These are phyloP conservation scores for Parafenestella ontariensis DNA, from an alignment of 2,329 filamentous ascomycete genomes.

Conservation along the genomic window DNA sequence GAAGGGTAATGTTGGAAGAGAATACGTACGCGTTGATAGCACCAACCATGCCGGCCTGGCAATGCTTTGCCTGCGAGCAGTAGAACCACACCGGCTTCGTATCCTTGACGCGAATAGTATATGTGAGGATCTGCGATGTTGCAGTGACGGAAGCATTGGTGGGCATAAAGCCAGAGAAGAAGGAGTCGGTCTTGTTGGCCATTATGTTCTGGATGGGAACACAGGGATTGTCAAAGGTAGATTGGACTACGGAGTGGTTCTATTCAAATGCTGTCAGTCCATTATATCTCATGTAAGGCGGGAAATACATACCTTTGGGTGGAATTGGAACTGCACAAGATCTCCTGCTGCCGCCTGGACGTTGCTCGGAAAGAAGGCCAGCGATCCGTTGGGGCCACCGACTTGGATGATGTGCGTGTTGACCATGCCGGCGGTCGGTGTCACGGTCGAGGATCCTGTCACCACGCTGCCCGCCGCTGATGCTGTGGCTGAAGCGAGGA, in stretches of 20 bases:
- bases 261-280: constrained; percentile 22
- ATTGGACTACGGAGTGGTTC: constrained; percentile 83
- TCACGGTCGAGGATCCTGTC: constrained; percentile 12
- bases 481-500: constrained; percentile 9
- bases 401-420: constrained; percentile 70
- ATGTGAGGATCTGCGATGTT: constrained; percentile 64
- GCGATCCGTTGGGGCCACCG: constrained; percentile 58
- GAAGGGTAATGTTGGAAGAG: constrained; percentile 6
- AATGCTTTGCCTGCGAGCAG: constrained; percentile 78
- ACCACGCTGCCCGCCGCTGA: constrained; percentile 13
- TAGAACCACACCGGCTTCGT: constrained; percentile 79
- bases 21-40: constrained; percentile 74
- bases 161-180: constrained; percentile 72
- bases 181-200: constrained; percentile 58
- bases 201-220: constrained; percentile 61
- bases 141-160: constrained; percentile 50
- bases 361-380: constrained; percentile 71
- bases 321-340: constrained; percentile 62
- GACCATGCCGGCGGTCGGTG: constrained; percentile 23
- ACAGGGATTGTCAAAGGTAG: constrained; percentile 75
- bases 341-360: constrained; percentile 68
- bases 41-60: constrained; percentile 76
- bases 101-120: constrained; percentile 73
- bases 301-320: constrained; percentile 49
- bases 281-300: not conserved